These are phyloP conservation scores for Zygoascus meyerae DNA, from an alignment of 1,139 yeast species.

Conservation along the genomic window DNA sequence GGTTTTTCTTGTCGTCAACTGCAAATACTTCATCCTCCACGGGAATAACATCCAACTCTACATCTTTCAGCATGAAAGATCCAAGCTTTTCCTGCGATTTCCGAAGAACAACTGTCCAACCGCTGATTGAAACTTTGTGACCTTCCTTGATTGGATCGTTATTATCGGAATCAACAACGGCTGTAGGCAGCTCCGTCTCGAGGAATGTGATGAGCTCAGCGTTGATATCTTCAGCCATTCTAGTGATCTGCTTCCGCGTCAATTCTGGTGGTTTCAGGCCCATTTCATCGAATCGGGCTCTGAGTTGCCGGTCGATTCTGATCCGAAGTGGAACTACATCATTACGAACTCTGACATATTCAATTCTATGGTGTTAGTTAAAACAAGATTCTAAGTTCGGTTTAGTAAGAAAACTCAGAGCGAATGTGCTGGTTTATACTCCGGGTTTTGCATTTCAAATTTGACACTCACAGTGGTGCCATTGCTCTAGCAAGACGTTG, in stretches of 20 bases:
- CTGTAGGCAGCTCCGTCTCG: no score
- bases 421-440: no score
- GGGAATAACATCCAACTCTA: not conserved
- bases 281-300: slow-evolving; percentile 3
- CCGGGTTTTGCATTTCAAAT: no score
- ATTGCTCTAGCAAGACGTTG: slow-evolving; percentile 4
- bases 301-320: slow-evolving; percentile 11
- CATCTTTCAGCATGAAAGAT: slow-evolving; percentile 6
- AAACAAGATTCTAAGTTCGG: no score
- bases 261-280: slow-evolving; percentile 11
- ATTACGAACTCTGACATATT: slow-evolving; percentile 6
- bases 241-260: slow-evolving; percentile 8
- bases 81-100: not conserved
- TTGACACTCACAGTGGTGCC: slow-evolving; percentile 13
- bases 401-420: no score
- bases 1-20: slow-evolving; percentile 1
- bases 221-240: not conserved
- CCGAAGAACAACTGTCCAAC: slow-evolving; percentile 6
- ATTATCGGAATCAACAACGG: not conserved
- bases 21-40: slow-evolving; percentile 5
- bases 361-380: slow-evolving; percentile 2
- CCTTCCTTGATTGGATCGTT: slow-evolving; percentile 8
- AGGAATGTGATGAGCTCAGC: not conserved
- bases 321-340: slow-evolving; percentile 11
- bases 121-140: not conserved